Evolutionary conservation across 1,284 basidiomycete genomes (phyloP), one percentile per base, ranked within the genome.

Genomic region (Xerocomus minutiporus): DNA sequence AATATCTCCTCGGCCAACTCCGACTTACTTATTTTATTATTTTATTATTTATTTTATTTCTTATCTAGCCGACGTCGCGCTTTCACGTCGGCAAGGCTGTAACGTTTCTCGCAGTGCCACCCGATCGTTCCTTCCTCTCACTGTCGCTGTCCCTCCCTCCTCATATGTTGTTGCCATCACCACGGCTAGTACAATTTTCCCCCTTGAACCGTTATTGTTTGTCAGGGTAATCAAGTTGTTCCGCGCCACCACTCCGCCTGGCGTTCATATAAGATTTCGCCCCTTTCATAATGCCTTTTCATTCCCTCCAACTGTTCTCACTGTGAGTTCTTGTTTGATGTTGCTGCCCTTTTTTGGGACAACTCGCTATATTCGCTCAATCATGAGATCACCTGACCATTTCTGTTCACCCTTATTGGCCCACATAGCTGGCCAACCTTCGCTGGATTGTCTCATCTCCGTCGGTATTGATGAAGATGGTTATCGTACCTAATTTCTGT

Each of bases 41-140:
- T 57, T 51, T 28, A 5, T 42, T 52, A 44, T 50, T 53, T 53
- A 38, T 50, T 52, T 64, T 56, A 35, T 15, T 51, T 42, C 50
- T 64, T 63, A 65, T 66, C 65, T 70, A 67, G 39, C 67, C 64
- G 68, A 65, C n/a, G 59, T 59, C 66, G 41, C 50, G 26, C 39
- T 38, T 53, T 48, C 36, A 11, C 20, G 48, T 62, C 52, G 55
- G 54, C 44, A 48, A 29, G 38, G 8, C 35, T 61, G 39, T 63
- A 61, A 61, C 61, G 50, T 54, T 41, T 55, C 59, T 31, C 20
- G 50, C 39, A 48, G 40, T 53, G 56, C 61, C 57, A 52, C 53
- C 53, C 51, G 54, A 64, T 59, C 56, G 48, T 49, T 35, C 35
- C 50, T 48, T 50, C 52, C 42, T 31, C 34, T 20, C 25, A 50